These are phyloP conservation scores for Escovopsis sp. DNA, from an alignment of 2,329 filamentous ascomycete species.

Conservation along the genomic window DNA sequence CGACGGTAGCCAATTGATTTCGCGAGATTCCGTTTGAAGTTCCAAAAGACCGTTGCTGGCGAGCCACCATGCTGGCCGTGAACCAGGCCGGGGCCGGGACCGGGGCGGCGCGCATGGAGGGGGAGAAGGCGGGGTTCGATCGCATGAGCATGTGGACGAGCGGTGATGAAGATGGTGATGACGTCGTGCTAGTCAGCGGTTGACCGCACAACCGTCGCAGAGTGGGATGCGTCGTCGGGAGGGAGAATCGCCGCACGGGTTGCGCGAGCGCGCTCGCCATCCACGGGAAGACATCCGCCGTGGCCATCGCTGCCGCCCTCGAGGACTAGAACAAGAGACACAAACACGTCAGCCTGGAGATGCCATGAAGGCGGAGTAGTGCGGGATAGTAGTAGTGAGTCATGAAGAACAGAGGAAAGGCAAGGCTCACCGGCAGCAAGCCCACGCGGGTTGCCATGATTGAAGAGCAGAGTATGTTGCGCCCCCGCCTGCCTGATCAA, in stretches of 20 bases:
- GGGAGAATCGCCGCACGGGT: constrained; percentile 16
- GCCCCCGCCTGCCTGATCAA: background rate
- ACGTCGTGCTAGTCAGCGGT: constrained; percentile 4
- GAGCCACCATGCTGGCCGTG: constrained; percentile 1
- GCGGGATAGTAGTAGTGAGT: background rate
- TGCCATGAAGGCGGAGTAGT: too few species aligned
- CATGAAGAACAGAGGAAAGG: background rate
- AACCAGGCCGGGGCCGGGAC: constrained; percentile 8
- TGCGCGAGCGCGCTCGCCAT: constrained; percentile 25
- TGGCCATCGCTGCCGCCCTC: constrained; percentile 24
- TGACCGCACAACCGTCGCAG: constrained; percentile 15
- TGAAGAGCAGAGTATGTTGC: background rate
- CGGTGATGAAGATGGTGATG: constrained; percentile 4
- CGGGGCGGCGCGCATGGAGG: constrained; percentile 9
- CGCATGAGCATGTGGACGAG: constrained; percentile 13
- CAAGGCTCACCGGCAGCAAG: constrained; percentile 12
- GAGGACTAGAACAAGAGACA: background rate
- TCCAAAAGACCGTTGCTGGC: constrained; percentile 21
- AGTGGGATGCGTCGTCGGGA: constrained; percentile 14
- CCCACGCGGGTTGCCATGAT: constrained; percentile 5
- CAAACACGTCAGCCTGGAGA: background rate
- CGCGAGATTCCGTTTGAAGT: constrained; percentile 36
- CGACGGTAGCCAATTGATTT: constrained; percentile 65
- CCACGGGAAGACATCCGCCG: constrained; percentile 31
- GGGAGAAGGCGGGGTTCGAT: constrained; percentile 10